These are phyloP conservation scores for Boletus tylopilopsis DNA, from an alignment of 768 basidiomycete genomes.

Conservation along the genomic window DNA sequence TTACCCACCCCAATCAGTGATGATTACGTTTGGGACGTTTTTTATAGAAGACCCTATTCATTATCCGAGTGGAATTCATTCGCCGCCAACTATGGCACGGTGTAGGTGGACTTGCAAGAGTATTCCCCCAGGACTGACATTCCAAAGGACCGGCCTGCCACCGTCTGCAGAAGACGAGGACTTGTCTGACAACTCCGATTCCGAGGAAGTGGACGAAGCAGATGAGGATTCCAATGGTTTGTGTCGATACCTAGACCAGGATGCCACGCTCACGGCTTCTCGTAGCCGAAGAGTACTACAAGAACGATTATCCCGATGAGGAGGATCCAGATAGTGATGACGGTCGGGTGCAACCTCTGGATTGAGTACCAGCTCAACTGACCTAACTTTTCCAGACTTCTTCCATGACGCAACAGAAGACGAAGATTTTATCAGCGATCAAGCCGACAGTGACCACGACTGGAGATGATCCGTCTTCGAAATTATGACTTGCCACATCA, in stretches of 20 bases:
- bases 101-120: constrained; percentile 41
- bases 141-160: constrained; percentile 60
- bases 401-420: constrained; percentile 55
- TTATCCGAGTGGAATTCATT: constrained; percentile 57
- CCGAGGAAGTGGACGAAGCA: constrained; percentile 67
- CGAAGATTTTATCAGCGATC: constrained; percentile 37
- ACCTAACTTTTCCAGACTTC: constrained; percentile 40
- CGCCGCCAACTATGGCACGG: constrained; percentile 54
- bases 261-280: not conserved
- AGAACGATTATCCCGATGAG: constrained; percentile 82
- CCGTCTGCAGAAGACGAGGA: constrained; percentile 46
- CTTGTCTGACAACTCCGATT: constrained; percentile 60
- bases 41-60: constrained; percentile 65
- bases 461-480: constrained; percentile 29
- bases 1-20: constrained; percentile 21
- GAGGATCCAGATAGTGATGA: constrained; percentile 43
- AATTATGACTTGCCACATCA: constrained; percentile 5
- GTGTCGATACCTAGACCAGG: constrained; percentile 1
- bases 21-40: constrained; percentile 85
- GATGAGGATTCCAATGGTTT: constrained; percentile 85
- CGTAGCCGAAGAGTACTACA: constrained; percentile 78
- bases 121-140: not conserved
- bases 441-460: constrained; percentile 29
- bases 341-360: constrained; percentile 30
- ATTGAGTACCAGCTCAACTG: not conserved